Conservation (phyloP, 225 moss, liverwort and hornwort genomes). For the Climacium dendroides region DNA sequence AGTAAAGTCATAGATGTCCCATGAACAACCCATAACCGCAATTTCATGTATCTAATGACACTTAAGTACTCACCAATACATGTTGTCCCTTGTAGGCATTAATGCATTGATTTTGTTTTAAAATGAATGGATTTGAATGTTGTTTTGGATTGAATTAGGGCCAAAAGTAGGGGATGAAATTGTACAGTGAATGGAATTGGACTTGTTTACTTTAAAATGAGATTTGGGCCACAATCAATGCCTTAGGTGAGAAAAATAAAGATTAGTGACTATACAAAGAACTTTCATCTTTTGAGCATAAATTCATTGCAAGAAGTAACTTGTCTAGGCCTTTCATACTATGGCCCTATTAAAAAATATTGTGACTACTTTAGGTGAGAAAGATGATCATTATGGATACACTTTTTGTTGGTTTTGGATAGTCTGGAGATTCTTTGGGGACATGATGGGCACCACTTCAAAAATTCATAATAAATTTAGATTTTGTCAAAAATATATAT, state of each 20-base stretch:
- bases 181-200: too few relatives aligned
- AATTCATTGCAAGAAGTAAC: neutral
- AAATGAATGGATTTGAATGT: too few relatives aligned
- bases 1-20: too few relatives aligned
- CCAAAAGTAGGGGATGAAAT: too few relatives aligned
- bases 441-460: neutral
- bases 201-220: too few relatives aligned
- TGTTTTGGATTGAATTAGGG: too few relatives aligned
- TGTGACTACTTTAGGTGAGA: neutral
- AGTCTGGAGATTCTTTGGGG: neutral
- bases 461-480: neutral
- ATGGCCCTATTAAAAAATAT: too few relatives aligned
- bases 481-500: neutral
- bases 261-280: neutral
- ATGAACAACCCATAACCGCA: too few relatives aligned
- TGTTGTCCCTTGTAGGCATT: too few relatives aligned
- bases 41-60: too few relatives aligned
- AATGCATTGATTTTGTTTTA: too few relatives aligned
- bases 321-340: neutral
- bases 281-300: neutral
- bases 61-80: too few relatives aligned
- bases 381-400: neutral
- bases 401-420: neutral
- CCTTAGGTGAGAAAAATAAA: accelerated
- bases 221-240: neutral